Conservation (phyloP, 495 filamentous ascomycete species). For the Penicillium malachiteum region DNA sequence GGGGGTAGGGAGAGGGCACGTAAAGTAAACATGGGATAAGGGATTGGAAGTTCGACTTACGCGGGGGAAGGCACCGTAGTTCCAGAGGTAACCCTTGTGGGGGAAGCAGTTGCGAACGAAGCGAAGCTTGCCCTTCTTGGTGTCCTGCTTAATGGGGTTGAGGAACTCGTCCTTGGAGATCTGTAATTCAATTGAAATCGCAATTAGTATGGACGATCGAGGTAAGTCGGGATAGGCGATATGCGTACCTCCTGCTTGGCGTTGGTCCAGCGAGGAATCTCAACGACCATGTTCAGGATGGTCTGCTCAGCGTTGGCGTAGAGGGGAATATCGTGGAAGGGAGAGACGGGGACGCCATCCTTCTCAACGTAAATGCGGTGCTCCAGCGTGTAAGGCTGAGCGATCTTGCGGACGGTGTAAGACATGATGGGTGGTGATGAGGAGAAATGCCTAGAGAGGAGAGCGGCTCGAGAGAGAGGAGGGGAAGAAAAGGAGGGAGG, state of each 20-base stretch:
- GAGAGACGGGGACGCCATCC: constrained; percentile 89
- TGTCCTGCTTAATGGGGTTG: constrained; percentile 88
- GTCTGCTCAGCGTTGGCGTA: constrained; percentile 93
- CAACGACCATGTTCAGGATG: constrained; percentile 97
- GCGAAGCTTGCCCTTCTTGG: constrained; percentile 64
- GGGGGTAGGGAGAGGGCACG: not conserved
- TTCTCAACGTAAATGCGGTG: constrained; percentile 97
- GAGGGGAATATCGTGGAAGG: constrained; percentile 98
- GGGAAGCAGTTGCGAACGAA: constrained; percentile 99
- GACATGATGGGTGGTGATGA: constrained; percentile 40
- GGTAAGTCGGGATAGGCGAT: not conserved
- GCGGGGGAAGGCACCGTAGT: constrained; percentile 99
- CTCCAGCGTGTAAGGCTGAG: constrained; percentile 87
- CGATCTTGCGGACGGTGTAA: constrained; percentile 80
- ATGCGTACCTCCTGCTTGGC: constrained; percentile 88
- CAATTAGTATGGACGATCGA: constrained; percentile 7
- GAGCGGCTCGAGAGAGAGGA: constrained; percentile 29
- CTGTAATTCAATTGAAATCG: constrained; percentile 41
- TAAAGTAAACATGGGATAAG: not conserved
- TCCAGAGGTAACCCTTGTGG: constrained; percentile 99
- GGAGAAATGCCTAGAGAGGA: constrained; percentile 31
- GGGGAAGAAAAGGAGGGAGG: constrained; percentile 37
- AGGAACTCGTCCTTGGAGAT: constrained; percentile 97
- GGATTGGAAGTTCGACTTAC: constrained; percentile 41
- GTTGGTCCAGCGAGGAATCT: constrained; percentile 99